Percentiles rank a stretch among this genome's conserved stretches.
phyloP scores from a whole-genome alignment of 441 rosid species.

The Oxalis stricta region DNA sequence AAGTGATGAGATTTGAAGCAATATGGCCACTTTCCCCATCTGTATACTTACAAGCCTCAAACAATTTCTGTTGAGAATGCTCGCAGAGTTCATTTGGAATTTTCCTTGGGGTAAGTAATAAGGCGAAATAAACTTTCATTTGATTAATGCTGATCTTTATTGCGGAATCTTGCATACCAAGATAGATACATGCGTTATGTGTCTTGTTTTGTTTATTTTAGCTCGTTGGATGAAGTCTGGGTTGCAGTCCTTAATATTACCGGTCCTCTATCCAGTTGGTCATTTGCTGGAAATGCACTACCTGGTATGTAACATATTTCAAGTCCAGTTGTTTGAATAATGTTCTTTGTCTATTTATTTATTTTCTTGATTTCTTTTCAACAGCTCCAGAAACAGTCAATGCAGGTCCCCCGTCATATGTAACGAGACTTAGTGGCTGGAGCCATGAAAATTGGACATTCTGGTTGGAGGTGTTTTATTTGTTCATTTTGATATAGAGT shows the following conservation, averaged over 20 bases:
- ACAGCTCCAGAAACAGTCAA: slow-evolving; percentile 57
- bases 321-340: slow-evolving; percentile 1
- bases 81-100: slow-evolving; percentile 75
- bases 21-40: slow-evolving; percentile 43
- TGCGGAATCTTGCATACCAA: neutral
- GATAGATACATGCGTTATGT: no score
- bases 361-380: slow-evolving; percentile 7
- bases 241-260: slow-evolving; percentile 86
- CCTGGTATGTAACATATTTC: slow-evolving; percentile 34
- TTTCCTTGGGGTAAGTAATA: slow-evolving; percentile 76
- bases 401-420: slow-evolving; percentile 78
- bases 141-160: neutral
- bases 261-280: slow-evolving; percentile 90
- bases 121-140: neutral
- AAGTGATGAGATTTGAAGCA: slow-evolving; percentile 35
- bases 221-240: slow-evolving; percentile 85
- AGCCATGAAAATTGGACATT: slow-evolving; percentile 72
- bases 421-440: slow-evolving; percentile 65
- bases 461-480: slow-evolving; percentile 67
- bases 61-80: slow-evolving; percentile 23
- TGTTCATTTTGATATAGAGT: slow-evolving; percentile 28
- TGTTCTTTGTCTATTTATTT: neutral
- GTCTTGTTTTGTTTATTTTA: slow-evolving; percentile 21
- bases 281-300: slow-evolving; percentile 61
- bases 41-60: slow-evolving; percentile 36